phyloP scores from a whole-genome alignment of 371 early-diverging fungal species.

The Globomyces sp. region DNA sequence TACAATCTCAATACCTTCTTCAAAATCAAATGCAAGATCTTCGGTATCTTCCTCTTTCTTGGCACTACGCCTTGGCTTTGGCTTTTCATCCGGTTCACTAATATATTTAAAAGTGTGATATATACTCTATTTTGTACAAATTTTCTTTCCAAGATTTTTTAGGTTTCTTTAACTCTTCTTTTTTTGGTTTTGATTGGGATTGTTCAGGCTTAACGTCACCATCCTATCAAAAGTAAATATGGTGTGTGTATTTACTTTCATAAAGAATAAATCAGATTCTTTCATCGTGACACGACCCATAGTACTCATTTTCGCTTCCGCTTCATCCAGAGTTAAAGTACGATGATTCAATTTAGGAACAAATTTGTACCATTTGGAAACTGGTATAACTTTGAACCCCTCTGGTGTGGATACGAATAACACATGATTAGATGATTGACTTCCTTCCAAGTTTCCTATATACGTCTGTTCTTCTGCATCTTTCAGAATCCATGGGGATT shows the following conservation, averaged over 20 bases:
- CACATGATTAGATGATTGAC: constrained; percentile 72
- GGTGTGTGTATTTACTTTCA: constrained; percentile 26
- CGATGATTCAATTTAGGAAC: constrained; percentile 73
- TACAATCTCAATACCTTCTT: constrained; percentile 29
- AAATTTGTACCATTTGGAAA: constrained; percentile 91
- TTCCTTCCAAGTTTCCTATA: constrained; percentile 77
- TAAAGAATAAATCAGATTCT: constrained; percentile 27
- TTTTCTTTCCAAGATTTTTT: constrained; percentile 22
- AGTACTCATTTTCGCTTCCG: constrained; percentile 76
- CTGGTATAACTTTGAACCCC: constrained; percentile 85
- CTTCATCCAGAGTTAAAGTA: constrained; percentile 86
- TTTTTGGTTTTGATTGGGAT: not conserved
- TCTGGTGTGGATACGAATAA: constrained; percentile 73
- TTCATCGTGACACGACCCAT: constrained; percentile 8
- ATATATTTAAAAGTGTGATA: not conserved
- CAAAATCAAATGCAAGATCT: constrained; percentile 68
- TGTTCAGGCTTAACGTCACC: constrained; percentile 3
- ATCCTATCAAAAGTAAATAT: not conserved
- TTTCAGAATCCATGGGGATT: constrained; percentile 41
- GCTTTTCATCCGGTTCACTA: not conserved
- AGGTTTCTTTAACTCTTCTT: constrained; percentile 25
- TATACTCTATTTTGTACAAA: constrained; percentile 17
- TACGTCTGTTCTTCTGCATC: constrained; percentile 52
- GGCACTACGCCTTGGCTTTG: not conserved
- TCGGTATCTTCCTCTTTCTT: constrained; percentile 44